Conservation (phyloP, 2,329 filamentous ascomycete species). For the Trichoderma sp. region DNA sequence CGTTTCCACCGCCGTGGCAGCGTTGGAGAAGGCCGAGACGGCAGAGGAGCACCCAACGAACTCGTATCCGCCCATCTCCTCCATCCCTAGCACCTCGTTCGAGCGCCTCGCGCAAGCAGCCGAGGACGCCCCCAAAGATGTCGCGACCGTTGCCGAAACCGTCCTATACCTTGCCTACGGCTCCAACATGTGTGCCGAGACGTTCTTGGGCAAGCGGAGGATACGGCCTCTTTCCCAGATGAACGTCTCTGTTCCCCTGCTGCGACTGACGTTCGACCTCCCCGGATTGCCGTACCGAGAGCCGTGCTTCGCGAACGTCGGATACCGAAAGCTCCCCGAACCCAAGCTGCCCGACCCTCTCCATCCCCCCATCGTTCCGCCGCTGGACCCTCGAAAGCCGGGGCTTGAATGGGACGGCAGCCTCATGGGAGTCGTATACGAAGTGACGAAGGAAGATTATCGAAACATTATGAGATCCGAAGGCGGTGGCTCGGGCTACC, state of each 20-base stretch:
- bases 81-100: conserved; percentile 40
- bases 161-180: conserved; percentile 87
- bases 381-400: conserved; percentile 32
- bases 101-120: conserved; percentile 39
- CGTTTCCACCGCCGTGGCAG: conserved; percentile 28
- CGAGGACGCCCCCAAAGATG: conserved; percentile 33
- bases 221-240: conserved; percentile 80
- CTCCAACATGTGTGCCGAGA: conserved; percentile 80
- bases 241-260: conserved; percentile 77
- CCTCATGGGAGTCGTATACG: conserved; percentile 91
- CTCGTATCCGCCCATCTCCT: conserved; percentile 38
- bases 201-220: conserved; percentile 74
- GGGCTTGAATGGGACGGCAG: conserved; percentile 69
- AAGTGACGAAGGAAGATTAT: conserved; percentile 83
- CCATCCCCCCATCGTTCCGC: conserved; percentile 38
- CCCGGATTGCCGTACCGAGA: conserved; percentile 84
- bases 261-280: conserved; percentile 82
- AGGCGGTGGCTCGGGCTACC: conserved; percentile 82
- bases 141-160: conserved; percentile 45
- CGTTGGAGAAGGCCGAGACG: conserved; percentile 36
- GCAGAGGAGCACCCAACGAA: conserved; percentile 31
- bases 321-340: conserved; percentile 57
- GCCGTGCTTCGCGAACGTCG: conserved; percentile 88
- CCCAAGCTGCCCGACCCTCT: conserved; percentile 41
- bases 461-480: conserved; percentile 86